Base-by-base conservation (phyloP, 129 eudicot genomes). In the Escallonia rubra region DNA sequence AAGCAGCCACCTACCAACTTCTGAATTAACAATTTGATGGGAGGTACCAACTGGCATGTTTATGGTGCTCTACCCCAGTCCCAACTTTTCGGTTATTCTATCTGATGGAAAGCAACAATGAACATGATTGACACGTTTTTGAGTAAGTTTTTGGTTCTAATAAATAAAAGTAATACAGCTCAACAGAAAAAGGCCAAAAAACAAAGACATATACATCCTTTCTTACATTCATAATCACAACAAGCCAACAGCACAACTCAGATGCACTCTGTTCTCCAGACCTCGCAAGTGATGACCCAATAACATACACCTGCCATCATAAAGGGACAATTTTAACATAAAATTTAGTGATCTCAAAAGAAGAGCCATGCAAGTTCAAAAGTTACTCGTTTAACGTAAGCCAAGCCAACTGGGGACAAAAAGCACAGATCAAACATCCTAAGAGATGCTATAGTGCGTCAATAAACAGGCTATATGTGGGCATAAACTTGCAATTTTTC, bases 251-350 rank as follows among this genome's bases (percentile, higher is more conserved):
- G 80, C 94, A 73, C 96, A 85, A 74, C 94, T 87, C 60, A 91
- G 81, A 75, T 85, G 97, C 73, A 91, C 69, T 77, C 93, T 74
- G 77, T 87, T 91, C 84, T 91, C 97, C 90, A 85, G 87, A 16
- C 97, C 96, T 83, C 96, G 74, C 64, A 91, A 75, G 64, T 91
- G 94, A 78, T 91, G 96, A 13, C 97, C 96, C 81, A 85, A 56
- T 73, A 91, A 68, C 96, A 87, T 91, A 80, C 96, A 87, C 97
- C 97, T 90, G 84, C 50, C 14, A 71, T 41, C 63, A 45, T 39
- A 61, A 65, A 38, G 10, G 43, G 9, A 40, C 43, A 9, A 15
- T 9, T 62, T 77, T 15, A n/a, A 60, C 63, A 66, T 15, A 3
- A 67, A 59, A 12, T 8, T 57, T 11, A 23, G 34, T 23, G 34